Conservation (phyloP, 495 filamentous ascomycete species). For the Aspergillus baeticus region DNA sequence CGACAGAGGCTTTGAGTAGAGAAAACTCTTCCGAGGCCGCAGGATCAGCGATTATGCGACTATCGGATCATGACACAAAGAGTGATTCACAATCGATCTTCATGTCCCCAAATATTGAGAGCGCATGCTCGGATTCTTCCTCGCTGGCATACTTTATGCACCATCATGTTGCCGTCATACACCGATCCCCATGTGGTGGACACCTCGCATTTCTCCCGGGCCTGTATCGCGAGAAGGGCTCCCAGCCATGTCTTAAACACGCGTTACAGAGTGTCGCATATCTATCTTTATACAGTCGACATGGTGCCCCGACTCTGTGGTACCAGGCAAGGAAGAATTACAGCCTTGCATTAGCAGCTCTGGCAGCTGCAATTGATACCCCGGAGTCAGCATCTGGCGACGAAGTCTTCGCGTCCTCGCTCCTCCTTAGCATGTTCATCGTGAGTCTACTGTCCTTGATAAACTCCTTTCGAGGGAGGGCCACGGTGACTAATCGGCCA, state of each 20-base stretch:
- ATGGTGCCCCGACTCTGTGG: neutral
- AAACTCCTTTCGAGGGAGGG: neutral
- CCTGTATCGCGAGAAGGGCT: neutral
- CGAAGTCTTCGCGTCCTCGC: neutral
- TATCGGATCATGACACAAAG: no score
- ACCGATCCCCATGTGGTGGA: neutral
- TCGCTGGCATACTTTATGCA: neutral
- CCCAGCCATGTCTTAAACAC: neutral
- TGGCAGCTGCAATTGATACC: neutral
- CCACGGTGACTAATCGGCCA: neutral
- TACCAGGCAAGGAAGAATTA: neutral
- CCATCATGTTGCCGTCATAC: neutral
- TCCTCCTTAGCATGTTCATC: neutral
- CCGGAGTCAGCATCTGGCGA: neutral
- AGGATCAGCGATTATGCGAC: neutral
- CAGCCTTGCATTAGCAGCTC: neutral
- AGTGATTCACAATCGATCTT: no score
- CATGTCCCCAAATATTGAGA: neutral
- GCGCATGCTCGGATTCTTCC: neutral
- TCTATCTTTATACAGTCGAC: neutral
- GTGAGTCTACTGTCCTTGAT: neutral
- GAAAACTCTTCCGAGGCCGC: neutral
- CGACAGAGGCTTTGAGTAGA: neutral
- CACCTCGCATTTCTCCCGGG: neutral
- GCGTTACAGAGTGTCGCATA: neutral